A percentile compares a stretch with the other conserved stretches of the same genome.
Conservation (phyloP, 768 basidiomycete species). For the Boletus vinaceobasis region DNA sequence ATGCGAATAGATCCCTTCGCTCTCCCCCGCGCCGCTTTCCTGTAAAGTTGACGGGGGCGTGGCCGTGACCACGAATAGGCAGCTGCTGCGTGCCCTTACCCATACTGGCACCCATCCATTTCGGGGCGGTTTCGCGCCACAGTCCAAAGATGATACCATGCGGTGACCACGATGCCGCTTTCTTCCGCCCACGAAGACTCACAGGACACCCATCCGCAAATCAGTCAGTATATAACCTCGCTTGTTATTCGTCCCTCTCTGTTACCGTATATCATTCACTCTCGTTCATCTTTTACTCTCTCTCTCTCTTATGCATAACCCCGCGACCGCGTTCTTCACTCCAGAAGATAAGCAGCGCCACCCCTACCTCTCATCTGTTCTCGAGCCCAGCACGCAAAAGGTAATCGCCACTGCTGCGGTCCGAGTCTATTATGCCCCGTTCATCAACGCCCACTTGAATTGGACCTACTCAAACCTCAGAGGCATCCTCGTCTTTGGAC, state of each 20-base stretch:
- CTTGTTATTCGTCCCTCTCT: constrained; percentile 15
- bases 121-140: constrained; percentile 31
- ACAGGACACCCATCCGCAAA: constrained; percentile 24
- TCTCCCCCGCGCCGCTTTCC: constrained; percentile 15
- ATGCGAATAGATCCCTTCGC: constrained; percentile 24
- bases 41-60: constrained; percentile 20
- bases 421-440: constrained; percentile 60
- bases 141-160: constrained; percentile 29
- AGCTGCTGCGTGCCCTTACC: constrained; percentile 28
- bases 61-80: constrained; percentile 14
- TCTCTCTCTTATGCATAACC: constrained; percentile 29
- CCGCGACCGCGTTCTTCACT: constrained; percentile 33
- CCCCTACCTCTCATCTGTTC: constrained; percentile 38
- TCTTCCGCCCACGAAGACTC: constrained; percentile 25
- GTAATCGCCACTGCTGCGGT: constrained; percentile 53
- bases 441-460: constrained; percentile 41
- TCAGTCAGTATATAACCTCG: constrained; percentile 33
- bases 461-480: constrained; percentile 62
- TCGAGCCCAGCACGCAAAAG: constrained; percentile 39
- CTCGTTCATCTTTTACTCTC: constrained; percentile 15
- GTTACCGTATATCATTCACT: constrained; percentile 10
- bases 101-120: constrained; percentile 27
- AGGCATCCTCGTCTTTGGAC: constrained; percentile 57
- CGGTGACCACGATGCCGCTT: constrained; percentile 34
- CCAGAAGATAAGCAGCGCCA: constrained; percentile 37